A percentile compares a stretch with the other conserved stretches of the same genome.
Evolutionary conservation across 78 protist genomes (phyloP).

Genomic region (Monosiga brevicollis): DNA sequence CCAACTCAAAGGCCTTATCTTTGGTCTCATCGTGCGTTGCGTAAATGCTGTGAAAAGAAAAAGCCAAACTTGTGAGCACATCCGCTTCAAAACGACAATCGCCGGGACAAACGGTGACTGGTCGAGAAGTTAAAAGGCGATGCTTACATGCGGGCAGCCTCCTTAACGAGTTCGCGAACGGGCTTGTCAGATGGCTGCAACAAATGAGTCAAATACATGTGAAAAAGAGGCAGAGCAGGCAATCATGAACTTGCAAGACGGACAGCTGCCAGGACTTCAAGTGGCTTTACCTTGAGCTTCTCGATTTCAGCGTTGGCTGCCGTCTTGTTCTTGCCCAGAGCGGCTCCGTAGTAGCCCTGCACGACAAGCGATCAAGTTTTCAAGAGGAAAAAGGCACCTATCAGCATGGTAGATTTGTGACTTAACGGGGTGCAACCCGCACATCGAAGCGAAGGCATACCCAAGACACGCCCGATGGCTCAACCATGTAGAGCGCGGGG

Average conservation of each 20-base stretch:
- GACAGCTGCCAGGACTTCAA: not conserved
- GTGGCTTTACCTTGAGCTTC: conserved; percentile 56
- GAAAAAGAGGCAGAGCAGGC: not conserved
- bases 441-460: conserved; percentile 1
- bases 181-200: conserved; percentile 41
- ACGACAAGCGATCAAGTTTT: not conserved
- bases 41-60: conserved; percentile 48
- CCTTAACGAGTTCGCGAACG: conserved; percentile 70
- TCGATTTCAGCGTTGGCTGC: conserved; percentile 90
- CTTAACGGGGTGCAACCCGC: too few species aligned
- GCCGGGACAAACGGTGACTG: too few species aligned
- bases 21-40: conserved; percentile 82
- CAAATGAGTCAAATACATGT: too few species aligned
- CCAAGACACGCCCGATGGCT: conserved; percentile 85
- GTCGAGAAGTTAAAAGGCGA: too few species aligned
- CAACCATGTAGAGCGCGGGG: conserved; percentile 78
- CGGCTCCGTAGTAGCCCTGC: conserved; percentile 63
- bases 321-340: conserved; percentile 84
- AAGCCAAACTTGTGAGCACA: too few species aligned
- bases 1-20: conserved; percentile 91
- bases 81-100: too few species aligned
- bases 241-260: not conserved
- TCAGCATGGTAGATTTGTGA: too few species aligned
- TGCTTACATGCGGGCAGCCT: conserved; percentile 70
- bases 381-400: too few species aligned